Percentiles rank a stretch among this genome's conserved stretches.
phyloP scores from a whole-genome alignment of 768 basidiomycete genomes.

The Paxillus ammoniavirescens region DNA sequence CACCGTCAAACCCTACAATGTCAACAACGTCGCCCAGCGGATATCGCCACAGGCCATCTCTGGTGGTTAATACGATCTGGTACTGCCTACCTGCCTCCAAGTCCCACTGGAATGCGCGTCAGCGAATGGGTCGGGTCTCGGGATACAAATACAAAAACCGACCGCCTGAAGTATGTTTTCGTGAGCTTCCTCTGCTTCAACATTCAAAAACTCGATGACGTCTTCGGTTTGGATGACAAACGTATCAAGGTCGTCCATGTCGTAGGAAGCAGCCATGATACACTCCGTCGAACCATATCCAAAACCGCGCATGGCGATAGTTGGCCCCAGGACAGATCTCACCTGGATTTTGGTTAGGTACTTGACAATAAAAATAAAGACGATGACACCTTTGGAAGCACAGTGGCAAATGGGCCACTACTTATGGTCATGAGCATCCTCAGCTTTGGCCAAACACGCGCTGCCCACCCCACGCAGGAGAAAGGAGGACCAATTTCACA shows the following conservation, averaged over 20 bases:
- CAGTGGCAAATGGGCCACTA: constrained; percentile 10
- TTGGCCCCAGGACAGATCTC: constrained; percentile 12
- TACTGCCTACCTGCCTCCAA: constrained; percentile 16
- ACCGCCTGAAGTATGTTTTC: constrained; percentile 16
- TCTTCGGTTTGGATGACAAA: constrained; percentile 6
- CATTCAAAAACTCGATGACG: constrained; percentile 19
- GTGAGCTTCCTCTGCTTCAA: constrained; percentile 6
- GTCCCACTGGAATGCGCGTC: constrained; percentile 14
- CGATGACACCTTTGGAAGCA: constrained; percentile 13
- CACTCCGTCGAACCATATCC: constrained; percentile 15
- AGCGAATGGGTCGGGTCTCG: not conserved
- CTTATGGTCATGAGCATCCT: constrained; percentile 1
- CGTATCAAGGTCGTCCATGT: constrained; percentile 3
- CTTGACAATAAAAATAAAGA: not conserved
- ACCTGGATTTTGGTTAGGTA: constrained; percentile 1
- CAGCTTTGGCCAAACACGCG: constrained; percentile 16
- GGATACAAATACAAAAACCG: not conserved
- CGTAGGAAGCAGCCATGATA: not conserved
- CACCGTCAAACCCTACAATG: constrained; percentile 13
- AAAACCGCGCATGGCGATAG: not conserved
- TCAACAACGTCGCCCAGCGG: constrained; percentile 17
- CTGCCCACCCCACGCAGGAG: constrained; percentile 14
- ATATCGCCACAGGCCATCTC: constrained; percentile 24
- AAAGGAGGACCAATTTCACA: constrained; percentile 10
- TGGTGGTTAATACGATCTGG: constrained; percentile 20